phyloP scores from a whole-genome alignment of 805 yeast species.

The Yamadazyma takamatsuzukensis region DNA sequence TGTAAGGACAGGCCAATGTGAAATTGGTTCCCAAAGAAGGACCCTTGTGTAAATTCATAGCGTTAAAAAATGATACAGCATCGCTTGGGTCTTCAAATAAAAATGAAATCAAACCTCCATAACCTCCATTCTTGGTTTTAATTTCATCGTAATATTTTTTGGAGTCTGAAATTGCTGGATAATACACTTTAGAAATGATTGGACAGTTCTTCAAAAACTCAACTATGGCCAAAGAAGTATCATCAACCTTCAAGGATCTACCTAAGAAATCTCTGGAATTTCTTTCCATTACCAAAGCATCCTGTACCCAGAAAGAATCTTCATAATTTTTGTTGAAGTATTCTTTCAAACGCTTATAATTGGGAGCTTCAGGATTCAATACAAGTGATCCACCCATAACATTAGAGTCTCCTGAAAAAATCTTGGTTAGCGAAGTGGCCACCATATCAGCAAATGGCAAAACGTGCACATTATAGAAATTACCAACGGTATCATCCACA shows the following conservation, averaged over 20 bases:
- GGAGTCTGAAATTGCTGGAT: slow-evolving; percentile 61
- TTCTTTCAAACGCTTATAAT: slow-evolving; percentile 47
- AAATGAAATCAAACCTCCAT: slow-evolving; percentile 81
- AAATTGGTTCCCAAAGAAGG: slow-evolving; percentile 90
- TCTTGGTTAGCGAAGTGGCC: slow-evolving; percentile 83
- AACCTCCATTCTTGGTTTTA: slow-evolving; percentile 72
- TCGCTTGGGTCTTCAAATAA: slow-evolving; percentile 60
- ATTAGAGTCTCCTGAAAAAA: slow-evolving; percentile 90
- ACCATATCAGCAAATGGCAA: slow-evolving; percentile 83
- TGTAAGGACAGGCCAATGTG: slow-evolving; percentile 85
- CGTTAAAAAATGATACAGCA: slow-evolving; percentile 74
- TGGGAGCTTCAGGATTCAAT: slow-evolving; percentile 61
- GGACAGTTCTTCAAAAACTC: slow-evolving; percentile 48
- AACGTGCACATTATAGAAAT: slow-evolving; percentile 78
- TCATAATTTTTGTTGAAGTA: slow-evolving; percentile 52
- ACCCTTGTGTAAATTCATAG: slow-evolving; percentile 71
- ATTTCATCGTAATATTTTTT: slow-evolving; percentile 66
- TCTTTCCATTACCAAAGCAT: slow-evolving; percentile 86
- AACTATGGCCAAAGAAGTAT: slow-evolving; percentile 52
- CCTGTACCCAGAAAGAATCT: slow-evolving; percentile 89
- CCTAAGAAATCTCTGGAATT: slow-evolving; percentile 84
- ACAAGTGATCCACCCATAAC: slow-evolving; percentile 93
- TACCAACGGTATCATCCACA: slow-evolving; percentile 94
- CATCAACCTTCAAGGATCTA: slow-evolving; percentile 56
- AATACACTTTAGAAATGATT: slow-evolving; percentile 60